Evolutionary conservation across 345 rosid genomes (phyloP), one percentile per base, ranked within the genome.

Genomic region (Brassica nigra): DNA sequence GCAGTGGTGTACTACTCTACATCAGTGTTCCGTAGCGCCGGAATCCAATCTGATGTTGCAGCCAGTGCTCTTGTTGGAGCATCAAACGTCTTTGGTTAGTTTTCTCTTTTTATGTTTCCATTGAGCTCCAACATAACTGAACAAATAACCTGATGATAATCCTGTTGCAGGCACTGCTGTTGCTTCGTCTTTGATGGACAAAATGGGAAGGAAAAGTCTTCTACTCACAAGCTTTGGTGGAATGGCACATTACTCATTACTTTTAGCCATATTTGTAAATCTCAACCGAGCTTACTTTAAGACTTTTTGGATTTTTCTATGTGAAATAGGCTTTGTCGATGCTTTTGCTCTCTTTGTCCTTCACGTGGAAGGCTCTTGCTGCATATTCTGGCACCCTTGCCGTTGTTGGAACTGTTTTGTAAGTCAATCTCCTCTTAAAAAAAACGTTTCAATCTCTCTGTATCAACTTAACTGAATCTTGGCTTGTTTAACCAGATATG

Each of bases 21-120:
- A 57, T 85, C 99, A 14, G 99, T 96, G 77, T 96, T 96, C 70
- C 97, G 97, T 31, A 88, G 91, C 59, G 98, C 90, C 70, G 98
- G 99, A 47, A 86, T 95, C 78, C 85, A 83, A 79, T 95, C 99
- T 77, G 98, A 95, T 84, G 97, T 95, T 65, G 97, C 99, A 77
- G 98, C 99, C 33, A 95, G 99, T 87, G 99, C 98, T 81, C 91
- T 95, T 36, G 99, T 95, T 78, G 99, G 98, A 78, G 97, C 97
- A 65, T 84, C 99, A 80, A 95, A 95, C 71, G 99, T 95, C 82
- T 85, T 95, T 74, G 98, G 98, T 95, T 73, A 49, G 57, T 49
- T 49, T 49, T 1, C 57, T 4, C 57, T n/a, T 14, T 44, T n/a
- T 47, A n/a, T 49, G 57, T 49, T 49, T 7, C 57, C 57, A 14